Base-by-base conservation (phyloP, 345 rosid genomes). In the Murraya koenigii region DNA sequence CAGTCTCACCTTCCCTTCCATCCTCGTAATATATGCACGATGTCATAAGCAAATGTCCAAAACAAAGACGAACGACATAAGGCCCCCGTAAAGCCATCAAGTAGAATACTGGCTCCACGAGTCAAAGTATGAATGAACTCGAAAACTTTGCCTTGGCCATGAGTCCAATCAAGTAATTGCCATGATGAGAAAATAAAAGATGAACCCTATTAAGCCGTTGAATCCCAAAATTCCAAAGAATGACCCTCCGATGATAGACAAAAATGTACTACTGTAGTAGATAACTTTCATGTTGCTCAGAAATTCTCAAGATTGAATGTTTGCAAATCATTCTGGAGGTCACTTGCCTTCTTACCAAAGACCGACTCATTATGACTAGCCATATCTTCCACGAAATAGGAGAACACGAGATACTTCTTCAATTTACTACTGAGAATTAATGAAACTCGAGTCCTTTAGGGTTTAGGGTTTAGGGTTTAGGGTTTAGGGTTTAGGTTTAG, bases 11-110 rank as follows among this genome's bases (percentile, higher is more conserved):
- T 56, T 36, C 55, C 44, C 55, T 30, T 26, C 55, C 56, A 0
- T 7, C 79, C 77, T 95, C 86, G 92, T 90, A 95, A 95, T 81
- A 93, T 95, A 82, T 96, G 98, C 77, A 96, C 95, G n/a, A 90
- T 87, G 79, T 96, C 99, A 55, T 94, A 96, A 2, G 98, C 99
- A 82, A 96, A 92, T 88, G 99, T 92, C 99, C 99, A 96, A 89
- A 96, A 96, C 65, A n/a, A n/a, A 96, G 91, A 94, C 99, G 64
- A 96, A 96, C 20, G 99, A 96, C 99, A 96, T 79, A 69, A 96
- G 98, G 61, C 98, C 99, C 80, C 97, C 97, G 81, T n/a, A 77
- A 96, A 87, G 77, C 99, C 99, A 62, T 94, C 98, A 44, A 94
- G 84, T 17, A 92, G 62, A 67, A 92, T 65, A 74, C 88, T n/a